Evolutionary conservation across 108 stramenopile genomes (phyloP), one percentile per base, ranked within the genome.

Genomic region (Conticribra guillardii): DNA sequence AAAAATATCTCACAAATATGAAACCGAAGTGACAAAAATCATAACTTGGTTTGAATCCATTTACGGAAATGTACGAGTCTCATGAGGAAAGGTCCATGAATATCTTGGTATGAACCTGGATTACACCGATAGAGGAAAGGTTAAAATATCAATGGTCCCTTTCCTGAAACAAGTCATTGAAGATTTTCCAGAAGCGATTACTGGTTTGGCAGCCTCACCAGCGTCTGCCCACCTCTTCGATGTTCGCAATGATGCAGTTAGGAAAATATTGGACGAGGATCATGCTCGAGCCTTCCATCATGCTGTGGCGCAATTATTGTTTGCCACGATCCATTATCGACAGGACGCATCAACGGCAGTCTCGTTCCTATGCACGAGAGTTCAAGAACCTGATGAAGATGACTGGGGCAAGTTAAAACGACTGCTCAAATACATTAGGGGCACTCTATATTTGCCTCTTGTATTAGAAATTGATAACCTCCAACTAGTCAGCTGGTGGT

Each of bases 201-300:
- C 15, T 1, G 34, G 19, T 4, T 1, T 34, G 17, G 23, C 26
- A 26, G 11, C 47, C 18, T 54, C 46, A 15, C 27, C 47, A 8
- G 62, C 62, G 2, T 15, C 47, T 4, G 62, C 47, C 14, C 23
- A 63, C 17, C 48, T 63, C 17, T 63, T 63, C 48, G 9, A 26
- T 1, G 27, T 50, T 16, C 62, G 33, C 22, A 26, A 63, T n/a
- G 8, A 3, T 4, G 34, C 17, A 17, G 4, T 48, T 9, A 41
- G 11, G 11, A 11, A 9, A 41, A 41, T 9, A 41, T 11, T 41
- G 5, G 37, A 41, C 37, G 11, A 41, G 11, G 37, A 41, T 9
- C 37, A 41, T 9, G 37, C 37, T 11, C 37, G 11, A 11, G 5
- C 8, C 37, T 41, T 41, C 37, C 37, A 41, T 41, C 5, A 11